A percentile compares a stretch with the other conserved stretches of the same genome.
Evolutionary conservation across 2,329 filamentous ascomycete genomes (phyloP).

Genomic region (Clonostachys rosea): DNA sequence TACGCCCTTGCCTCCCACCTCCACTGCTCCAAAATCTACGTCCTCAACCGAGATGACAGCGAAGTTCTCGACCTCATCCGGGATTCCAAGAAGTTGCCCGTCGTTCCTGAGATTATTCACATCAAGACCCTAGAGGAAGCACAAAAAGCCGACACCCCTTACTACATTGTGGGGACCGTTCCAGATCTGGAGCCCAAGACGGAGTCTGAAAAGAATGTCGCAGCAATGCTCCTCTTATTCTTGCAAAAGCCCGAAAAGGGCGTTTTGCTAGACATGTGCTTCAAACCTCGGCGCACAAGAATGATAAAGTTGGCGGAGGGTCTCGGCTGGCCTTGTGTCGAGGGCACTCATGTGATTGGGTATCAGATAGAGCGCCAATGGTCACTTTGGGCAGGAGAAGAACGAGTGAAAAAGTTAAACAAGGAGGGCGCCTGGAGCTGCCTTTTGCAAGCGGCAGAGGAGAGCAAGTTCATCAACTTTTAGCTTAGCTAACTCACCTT

Average conservation of each 20-base stretch:
- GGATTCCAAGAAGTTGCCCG: constrained; percentile 12
- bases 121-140: constrained; percentile 17
- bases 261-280: constrained; percentile 34
- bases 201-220: constrained; percentile 15
- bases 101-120: constrained; percentile 16
- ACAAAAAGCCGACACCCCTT: constrained; percentile 11
- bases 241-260: constrained; percentile 17
- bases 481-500: background rate
- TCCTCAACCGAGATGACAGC: constrained; percentile 24
- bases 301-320: constrained; percentile 23
- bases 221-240: constrained; percentile 16
- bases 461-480: constrained; percentile 21
- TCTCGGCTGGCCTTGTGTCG: constrained; percentile 25
- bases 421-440: constrained; percentile 21
- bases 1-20: constrained; percentile 21
- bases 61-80: constrained; percentile 17
- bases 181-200: constrained; percentile 26
- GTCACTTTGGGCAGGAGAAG: constrained; percentile 25
- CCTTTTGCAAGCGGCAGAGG: constrained; percentile 20
- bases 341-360: constrained; percentile 32
- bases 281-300: constrained; percentile 29
- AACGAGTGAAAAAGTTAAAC: constrained; percentile 13
- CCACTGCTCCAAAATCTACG: constrained; percentile 21
- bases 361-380: constrained; percentile 33
- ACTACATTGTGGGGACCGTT: constrained; percentile 30